A percentile compares a stretch with the other conserved stretches of the same genome.
These are phyloP conservation scores for Chytridium lagenaria DNA, from an alignment of 371 early-diverging fungal genomes.

Conservation along the genomic window DNA sequence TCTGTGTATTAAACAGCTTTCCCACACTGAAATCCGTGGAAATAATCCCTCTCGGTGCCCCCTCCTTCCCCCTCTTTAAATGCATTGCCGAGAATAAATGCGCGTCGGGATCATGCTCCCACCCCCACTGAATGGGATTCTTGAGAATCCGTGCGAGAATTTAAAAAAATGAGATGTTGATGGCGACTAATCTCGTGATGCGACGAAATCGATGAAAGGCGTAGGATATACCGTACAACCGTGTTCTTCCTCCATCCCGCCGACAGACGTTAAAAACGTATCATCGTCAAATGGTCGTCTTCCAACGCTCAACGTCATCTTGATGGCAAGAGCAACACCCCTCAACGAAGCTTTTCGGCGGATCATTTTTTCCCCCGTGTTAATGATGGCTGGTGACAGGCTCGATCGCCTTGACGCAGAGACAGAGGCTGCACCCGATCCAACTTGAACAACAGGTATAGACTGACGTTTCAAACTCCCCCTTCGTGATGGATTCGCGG, in stretches of 20 bases:
- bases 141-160: conserved; percentile 43
- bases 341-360: background rate
- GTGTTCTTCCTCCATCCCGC: background rate
- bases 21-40: conserved; percentile 40
- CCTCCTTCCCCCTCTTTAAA: conserved; percentile 1
- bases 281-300: conserved; percentile 9
- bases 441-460: too few relatives aligned
- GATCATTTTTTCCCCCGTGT: background rate
- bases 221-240: background rate
- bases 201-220: conserved; percentile 29
- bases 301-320: background rate
- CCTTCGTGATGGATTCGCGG: background rate
- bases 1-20: conserved; percentile 38
- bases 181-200: conserved; percentile 27
- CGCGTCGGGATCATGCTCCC: conserved; percentile 50
- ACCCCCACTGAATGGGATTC: conserved; percentile 48
- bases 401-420: background rate
- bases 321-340: conserved; percentile 7
- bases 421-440: background rate
- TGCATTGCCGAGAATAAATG: conserved; percentile 14
- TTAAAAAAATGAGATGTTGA: conserved; percentile 35
- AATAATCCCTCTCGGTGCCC: conserved; percentile 14
- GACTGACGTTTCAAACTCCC: background rate
- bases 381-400: background rate
- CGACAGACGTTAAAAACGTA: conserved; percentile 15